Conservation (phyloP, 352 stramenopile species). For the Phytophthora cryptogea region DNA sequence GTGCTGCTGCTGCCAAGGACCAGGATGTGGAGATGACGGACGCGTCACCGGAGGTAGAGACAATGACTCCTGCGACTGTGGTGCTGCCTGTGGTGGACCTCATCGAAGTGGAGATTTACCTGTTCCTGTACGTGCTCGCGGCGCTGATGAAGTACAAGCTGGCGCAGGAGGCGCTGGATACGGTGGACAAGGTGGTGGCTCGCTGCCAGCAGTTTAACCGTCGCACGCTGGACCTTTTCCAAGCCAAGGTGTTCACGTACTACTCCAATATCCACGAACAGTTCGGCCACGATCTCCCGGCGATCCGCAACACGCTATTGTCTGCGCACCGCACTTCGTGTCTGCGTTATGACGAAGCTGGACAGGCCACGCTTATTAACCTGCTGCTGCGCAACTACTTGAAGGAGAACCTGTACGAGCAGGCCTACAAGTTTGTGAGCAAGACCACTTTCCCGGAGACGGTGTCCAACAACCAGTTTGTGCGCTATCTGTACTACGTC, state of each 20-base stretch:
- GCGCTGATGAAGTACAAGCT: constrained; percentile 78
- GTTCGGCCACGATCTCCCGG: constrained; percentile 57
- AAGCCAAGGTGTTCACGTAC: constrained; percentile 81
- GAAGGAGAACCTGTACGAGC: constrained; percentile 90
- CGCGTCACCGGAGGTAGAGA: constrained; percentile 38
- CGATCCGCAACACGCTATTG: constrained; percentile 73
- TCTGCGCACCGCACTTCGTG: constrained; percentile 87
- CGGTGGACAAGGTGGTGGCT: constrained; percentile 53
- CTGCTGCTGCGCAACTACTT: constrained; percentile 92
- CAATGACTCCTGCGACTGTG: constrained; percentile 15
- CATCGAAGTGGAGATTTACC: constrained; percentile 88
- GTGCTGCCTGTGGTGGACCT: constrained; percentile 65
- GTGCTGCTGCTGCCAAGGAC: constrained; percentile 16
- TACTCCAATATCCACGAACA: constrained; percentile 78
- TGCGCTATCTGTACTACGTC: constrained; percentile 97
- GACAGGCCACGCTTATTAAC: constrained; percentile 91
- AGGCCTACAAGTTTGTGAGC: constrained; percentile 93
- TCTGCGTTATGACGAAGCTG: constrained; percentile 89
- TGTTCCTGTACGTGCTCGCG: constrained; percentile 79
- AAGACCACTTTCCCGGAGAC: constrained; percentile 90
- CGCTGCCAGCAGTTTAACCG: constrained; percentile 82
- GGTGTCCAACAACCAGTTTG: constrained; percentile 99
- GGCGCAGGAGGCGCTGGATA: constrained; percentile 53
- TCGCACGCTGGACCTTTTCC: constrained; percentile 77
- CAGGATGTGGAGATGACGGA: constrained; percentile 70